Percentiles rank a stretch among this genome's conserved stretches.
phyloP scores from a whole-genome alignment of 2,329 filamentous ascomycete species.

The Cercospora nicotianae region DNA sequence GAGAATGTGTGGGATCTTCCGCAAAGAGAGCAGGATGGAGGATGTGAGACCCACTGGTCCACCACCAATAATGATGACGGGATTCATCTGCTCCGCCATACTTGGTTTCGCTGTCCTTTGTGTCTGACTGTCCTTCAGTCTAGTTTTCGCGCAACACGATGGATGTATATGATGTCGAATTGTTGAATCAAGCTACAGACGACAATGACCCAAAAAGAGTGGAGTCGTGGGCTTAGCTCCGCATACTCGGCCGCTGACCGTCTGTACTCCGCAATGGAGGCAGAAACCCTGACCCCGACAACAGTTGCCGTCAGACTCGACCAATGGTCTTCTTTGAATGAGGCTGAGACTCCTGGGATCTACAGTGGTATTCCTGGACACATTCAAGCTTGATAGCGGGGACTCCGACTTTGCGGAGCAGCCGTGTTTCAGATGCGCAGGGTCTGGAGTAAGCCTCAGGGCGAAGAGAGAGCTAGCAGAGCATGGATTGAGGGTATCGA shows the following conservation, averaged over 20 bases:
- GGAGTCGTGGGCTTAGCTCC: background rate
- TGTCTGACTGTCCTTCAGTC: too few relatives aligned
- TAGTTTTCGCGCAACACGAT: too few relatives aligned
- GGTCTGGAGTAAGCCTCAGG: too few relatives aligned
- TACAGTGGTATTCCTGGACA: background rate
- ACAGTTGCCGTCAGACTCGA: background rate
- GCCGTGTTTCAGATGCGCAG: background rate
- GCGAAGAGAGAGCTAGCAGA: too few relatives aligned
- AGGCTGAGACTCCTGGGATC: background rate
- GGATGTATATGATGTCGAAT: background rate
- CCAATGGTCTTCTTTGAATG: background rate
- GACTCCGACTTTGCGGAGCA: background rate
- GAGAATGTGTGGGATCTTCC: constrained; percentile 33
- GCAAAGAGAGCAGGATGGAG: constrained; percentile 38
- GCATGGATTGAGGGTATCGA: too few relatives aligned
- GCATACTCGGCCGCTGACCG: background rate
- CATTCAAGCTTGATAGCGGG: background rate
- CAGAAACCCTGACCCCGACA: background rate
- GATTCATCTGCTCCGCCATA: background rate
- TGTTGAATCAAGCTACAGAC: background rate
- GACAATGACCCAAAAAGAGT: background rate
- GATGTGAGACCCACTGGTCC: constrained; percentile 37
- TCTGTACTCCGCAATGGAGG: background rate
- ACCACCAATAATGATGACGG: constrained; percentile 37
- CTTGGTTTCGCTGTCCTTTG: too few relatives aligned